Evolutionary conservation across 2,329 filamentous ascomycete genomes (phyloP).

Genomic region (Raffaelea deltoideospora): DNA sequence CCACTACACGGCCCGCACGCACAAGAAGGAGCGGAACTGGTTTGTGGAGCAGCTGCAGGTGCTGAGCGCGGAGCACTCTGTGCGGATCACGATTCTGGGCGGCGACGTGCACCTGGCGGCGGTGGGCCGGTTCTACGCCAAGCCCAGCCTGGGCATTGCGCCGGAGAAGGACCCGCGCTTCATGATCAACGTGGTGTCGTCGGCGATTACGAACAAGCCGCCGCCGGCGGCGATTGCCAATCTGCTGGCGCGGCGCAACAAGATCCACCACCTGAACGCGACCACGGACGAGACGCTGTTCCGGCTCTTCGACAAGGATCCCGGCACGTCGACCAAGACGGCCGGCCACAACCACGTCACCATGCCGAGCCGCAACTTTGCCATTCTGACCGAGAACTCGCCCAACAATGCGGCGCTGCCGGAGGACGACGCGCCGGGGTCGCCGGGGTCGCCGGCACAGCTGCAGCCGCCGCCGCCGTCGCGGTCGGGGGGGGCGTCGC

Average conservation of each 20-base stretch:
- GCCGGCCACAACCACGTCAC: constrained; percentile 66
- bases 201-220: constrained; percentile 90
- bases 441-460: not conserved
- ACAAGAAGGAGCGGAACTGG: constrained; percentile 73
- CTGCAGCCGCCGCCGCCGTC: not conserved
- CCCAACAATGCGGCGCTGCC: constrained; percentile 28
- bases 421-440: not conserved
- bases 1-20: constrained; percentile 84
- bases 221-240: constrained; percentile 80
- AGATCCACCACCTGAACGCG: constrained; percentile 50
- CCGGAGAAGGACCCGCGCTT: constrained; percentile 79
- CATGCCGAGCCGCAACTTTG: constrained; percentile 88
- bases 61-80: constrained; percentile 70
- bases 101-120: constrained; percentile 90
- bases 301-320: constrained; percentile 81
- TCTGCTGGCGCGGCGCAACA: constrained; percentile 80
- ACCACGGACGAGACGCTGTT: constrained; percentile 88
- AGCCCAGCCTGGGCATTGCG: constrained; percentile 61
- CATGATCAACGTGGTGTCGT: constrained; percentile 89
- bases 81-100: constrained; percentile 81
- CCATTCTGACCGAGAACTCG: constrained; percentile 78
- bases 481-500: not conserved
- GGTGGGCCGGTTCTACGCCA: constrained; percentile 87
- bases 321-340: constrained; percentile 62
- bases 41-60: constrained; percentile 71